Base-by-base conservation (phyloP, 1,284 basidiomycete genomes). In the Neolentinus lepideus region DNA sequence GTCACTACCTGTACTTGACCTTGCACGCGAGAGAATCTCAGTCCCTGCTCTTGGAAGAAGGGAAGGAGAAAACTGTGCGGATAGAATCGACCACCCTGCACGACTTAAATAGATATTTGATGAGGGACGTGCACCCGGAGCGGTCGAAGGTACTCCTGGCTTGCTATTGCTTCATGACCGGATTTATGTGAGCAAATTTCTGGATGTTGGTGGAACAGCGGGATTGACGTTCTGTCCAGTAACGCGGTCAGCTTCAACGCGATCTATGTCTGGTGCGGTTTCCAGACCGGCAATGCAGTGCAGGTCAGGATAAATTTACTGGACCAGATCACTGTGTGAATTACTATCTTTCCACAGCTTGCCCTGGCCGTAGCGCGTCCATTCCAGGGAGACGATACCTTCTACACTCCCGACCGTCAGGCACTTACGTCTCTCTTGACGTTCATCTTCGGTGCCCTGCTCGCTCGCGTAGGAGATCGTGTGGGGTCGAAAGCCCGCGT, bases 131-230 rank as follows among this genome's bases (percentile, higher is more conserved):
- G 55, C 87, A 93, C 65, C 76, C 80, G 0, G 71, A 76, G 22
- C 69, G 76, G 58, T 76, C 81, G 0, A 79, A 81, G 0, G 73
- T 74, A 3, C 85, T 86, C 8, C 75, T 92, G 51, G 78, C 85
- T 3, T 82, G 79, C 8, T 92, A 84, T 66, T 92, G 90, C 69
- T 92, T 93, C 70, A 85, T 94, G 81, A 94, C 91, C 0, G 92
- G 91, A 0, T 90, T 84, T 71, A 85, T 91, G 79, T 88, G 64
- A 62, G 81, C 77, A 31, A 46, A 25, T 27, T 51, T 27, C 51
- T 35, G 11, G 46, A 25, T 36, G 47, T 21, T 51, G 11, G 46
- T 46, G 22, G 25, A n/a, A 12, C 47, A 21, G 50, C 43, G 27
- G 22, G 36, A 55, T 59, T 54, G 24, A 54, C 38, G 53, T 48